Percentiles rank a stretch among this genome's conserved stretches.
Conservation (phyloP, 2,329 filamentous ascomycete genomes). For the Chalara sp. region DNA sequence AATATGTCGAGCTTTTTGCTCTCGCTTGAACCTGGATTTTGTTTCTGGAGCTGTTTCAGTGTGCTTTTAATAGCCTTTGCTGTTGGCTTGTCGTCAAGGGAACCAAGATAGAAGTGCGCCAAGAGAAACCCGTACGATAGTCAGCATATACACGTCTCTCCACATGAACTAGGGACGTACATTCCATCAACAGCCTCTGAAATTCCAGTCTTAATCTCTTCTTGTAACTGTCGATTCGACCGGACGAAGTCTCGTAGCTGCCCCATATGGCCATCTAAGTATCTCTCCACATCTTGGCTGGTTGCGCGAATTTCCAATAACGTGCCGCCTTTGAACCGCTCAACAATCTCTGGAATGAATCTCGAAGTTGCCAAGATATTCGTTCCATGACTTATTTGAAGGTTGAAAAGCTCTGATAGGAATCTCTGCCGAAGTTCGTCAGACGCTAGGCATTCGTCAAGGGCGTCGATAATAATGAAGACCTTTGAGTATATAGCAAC, state of each 20-base stretch:
- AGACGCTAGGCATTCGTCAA: slow-evolving; percentile 1
- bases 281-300: slow-evolving; percentile 23
- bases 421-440: slow-evolving; percentile 12
- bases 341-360: slow-evolving; percentile 18
- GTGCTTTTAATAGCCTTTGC: slow-evolving; percentile 20
- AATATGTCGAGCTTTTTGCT: not conserved
- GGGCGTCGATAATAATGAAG: not conserved
- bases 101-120: slow-evolving; percentile 30
- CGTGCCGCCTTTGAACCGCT: slow-evolving; percentile 11
- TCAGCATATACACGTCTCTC: not conserved
- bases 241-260: slow-evolving; percentile 12
- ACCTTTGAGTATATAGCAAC: slow-evolving; percentile 14
- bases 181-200: slow-evolving; percentile 21
- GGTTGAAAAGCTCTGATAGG: slow-evolving; percentile 19
- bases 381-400: slow-evolving; percentile 11
- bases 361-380: slow-evolving; percentile 29
- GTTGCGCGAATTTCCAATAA: slow-evolving; percentile 25
- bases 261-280: slow-evolving; percentile 19
- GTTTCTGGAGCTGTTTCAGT: slow-evolving; percentile 22
- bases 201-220: slow-evolving; percentile 17
- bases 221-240: slow-evolving; percentile 12
- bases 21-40: slow-evolving; percentile 4
- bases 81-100: slow-evolving; percentile 21
- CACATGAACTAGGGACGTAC: slow-evolving; percentile 15
- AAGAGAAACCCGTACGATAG: slow-evolving; percentile 5